These are phyloP conservation scores for Ogataea glucozyma DNA, from an alignment of 805 yeast species.

Conservation along the genomic window DNA sequence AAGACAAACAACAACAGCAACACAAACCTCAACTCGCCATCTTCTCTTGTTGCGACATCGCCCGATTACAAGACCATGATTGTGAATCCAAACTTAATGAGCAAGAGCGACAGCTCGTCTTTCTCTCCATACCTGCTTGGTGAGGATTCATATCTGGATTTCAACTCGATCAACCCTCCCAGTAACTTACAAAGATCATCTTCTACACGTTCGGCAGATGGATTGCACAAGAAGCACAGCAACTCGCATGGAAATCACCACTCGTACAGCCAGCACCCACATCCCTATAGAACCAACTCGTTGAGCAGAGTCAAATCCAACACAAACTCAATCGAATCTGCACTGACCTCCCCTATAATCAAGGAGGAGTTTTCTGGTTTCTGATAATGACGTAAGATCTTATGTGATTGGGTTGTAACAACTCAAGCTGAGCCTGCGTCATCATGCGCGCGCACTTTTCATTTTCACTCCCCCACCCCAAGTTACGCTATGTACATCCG, in stretches of 20 bases:
- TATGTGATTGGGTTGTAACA: background rate
- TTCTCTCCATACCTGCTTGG: constrained; percentile 15
- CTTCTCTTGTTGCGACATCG: constrained; percentile 21
- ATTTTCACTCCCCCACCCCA: too few species aligned
- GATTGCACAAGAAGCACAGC: constrained; percentile 12
- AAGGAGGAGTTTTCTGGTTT: constrained; percentile 13
- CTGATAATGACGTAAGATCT: background rate
- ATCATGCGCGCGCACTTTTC: background rate
- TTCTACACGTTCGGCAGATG: constrained; percentile 18
- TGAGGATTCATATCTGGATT: constrained; percentile 19
- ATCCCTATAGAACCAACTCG: constrained; percentile 26
- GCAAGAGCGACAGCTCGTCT: constrained; percentile 9
- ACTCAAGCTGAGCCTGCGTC: background rate
- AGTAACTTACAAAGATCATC: constrained; percentile 19
- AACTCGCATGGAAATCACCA: constrained; percentile 16
- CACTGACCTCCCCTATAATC: constrained; percentile 11
- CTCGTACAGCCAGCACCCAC: constrained; percentile 26
- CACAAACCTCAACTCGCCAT: constrained; percentile 16
- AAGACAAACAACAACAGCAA: constrained; percentile 10
- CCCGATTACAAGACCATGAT: constrained; percentile 16
- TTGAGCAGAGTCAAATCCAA: constrained; percentile 15
- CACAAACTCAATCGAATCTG: constrained; percentile 10
- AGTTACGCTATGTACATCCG: too few species aligned
- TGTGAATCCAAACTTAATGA: constrained; percentile 5
- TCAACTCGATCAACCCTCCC: constrained; percentile 19